Conservation (phyloP, 2,329 filamentous ascomycete species). For the Neofusicoccum parvum region DNA sequence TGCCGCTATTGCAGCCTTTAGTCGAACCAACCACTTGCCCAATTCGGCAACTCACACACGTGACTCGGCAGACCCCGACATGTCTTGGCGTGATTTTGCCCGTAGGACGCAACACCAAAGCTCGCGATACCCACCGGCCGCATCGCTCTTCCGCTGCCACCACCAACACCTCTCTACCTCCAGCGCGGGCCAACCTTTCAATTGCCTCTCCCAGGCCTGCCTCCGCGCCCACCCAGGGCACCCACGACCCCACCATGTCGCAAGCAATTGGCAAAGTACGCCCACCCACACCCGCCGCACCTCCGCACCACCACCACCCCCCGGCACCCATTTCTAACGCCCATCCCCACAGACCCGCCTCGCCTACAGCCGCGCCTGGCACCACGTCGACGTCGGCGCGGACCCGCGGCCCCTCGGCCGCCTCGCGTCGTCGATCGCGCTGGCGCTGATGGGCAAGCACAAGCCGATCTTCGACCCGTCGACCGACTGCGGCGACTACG, state of each 20-base stretch:
- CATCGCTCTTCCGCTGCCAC: background rate
- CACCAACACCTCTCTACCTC: background rate
- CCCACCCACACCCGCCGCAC: slow-evolving; percentile 24
- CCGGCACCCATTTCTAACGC: background rate
- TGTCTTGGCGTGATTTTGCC: slow-evolving; percentile 22
- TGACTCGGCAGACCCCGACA: slow-evolving; percentile 7
- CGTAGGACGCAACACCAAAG: slow-evolving; percentile 12
- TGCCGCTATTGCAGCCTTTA: too few species aligned
- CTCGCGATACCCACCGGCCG: background rate
- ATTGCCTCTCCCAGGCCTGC: background rate
- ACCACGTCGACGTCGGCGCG: slow-evolving; percentile 76
- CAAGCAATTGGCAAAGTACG: slow-evolving; percentile 76
- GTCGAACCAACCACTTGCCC: background rate
- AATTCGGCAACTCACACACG: background rate
- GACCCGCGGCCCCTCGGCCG: slow-evolving; percentile 79
- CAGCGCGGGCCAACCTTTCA: background rate
- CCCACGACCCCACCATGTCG: slow-evolving; percentile 61
- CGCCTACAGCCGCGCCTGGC: slow-evolving; percentile 95
- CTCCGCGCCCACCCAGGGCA: slow-evolving; percentile 26
- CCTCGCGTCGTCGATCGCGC: slow-evolving; percentile 82
- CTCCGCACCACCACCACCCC: background rate
- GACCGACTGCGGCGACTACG: slow-evolving; percentile 98
- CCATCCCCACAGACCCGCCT: slow-evolving; percentile 72
- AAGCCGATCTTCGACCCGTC: slow-evolving; percentile 98
- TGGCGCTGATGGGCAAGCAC: slow-evolving; percentile 95